Conservation (phyloP, 768 basidiomycete species). For the Piloderma croceum region DNA sequence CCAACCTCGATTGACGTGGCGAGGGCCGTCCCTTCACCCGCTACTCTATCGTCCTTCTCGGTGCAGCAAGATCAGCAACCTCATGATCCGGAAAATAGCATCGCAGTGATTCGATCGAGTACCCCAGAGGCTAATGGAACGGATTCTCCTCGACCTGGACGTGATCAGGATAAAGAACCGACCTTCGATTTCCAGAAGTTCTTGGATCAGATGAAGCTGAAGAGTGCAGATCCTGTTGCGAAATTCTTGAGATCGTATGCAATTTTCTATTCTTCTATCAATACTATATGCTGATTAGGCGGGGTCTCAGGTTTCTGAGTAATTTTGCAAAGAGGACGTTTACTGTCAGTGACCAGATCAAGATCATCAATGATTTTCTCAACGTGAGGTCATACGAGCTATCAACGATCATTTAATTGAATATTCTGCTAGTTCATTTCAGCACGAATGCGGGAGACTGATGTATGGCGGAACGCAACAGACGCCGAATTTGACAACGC, state of each 20-base stretch:
- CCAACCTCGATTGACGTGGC: constrained; percentile 61
- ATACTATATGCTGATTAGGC: constrained; percentile 1
- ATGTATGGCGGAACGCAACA: constrained; percentile 74
- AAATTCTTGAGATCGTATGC: constrained; percentile 94
- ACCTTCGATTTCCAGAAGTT: constrained; percentile 93
- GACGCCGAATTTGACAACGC: constrained; percentile 92
- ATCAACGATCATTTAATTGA: constrained; percentile 10
- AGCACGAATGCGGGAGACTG: constrained; percentile 76
- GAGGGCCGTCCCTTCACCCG: constrained; percentile 50
- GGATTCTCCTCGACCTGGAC: constrained; percentile 26
- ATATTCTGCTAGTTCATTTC: constrained; percentile 71
- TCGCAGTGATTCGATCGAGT: no score
- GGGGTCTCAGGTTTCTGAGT: constrained; percentile 74
- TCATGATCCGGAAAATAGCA: no score
- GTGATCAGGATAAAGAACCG: constrained; percentile 32
- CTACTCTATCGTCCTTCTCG: constrained; percentile 50
- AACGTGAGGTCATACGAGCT: constrained; percentile 54
- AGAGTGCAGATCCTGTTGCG: constrained; percentile 85
- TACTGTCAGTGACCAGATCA: constrained; percentile 89
- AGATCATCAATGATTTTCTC: constrained; percentile 92
- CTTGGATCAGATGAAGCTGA: constrained; percentile 88
- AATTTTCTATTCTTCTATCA: constrained; percentile 1
- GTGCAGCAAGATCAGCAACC: constrained; percentile 41
- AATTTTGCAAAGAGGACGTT: constrained; percentile 92
- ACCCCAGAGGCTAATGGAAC: constrained; percentile 26